phyloP scores from a whole-genome alignment of 208 protist genomes.

The Trypanosoma avium region DNA sequence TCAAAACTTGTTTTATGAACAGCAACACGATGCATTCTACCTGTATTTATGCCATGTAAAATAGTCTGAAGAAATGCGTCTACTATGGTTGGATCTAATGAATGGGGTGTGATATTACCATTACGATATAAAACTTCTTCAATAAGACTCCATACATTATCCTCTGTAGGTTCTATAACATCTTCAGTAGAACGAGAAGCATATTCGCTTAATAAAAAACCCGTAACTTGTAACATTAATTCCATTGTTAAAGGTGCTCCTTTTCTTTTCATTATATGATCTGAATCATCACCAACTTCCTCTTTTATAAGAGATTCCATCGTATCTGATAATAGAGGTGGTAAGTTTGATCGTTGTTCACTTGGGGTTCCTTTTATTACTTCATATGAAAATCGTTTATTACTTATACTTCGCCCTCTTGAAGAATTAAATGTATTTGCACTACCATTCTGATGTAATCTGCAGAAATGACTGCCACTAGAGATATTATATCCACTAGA shows the following conservation, averaged over 20 bases:
- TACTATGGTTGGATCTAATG: conserved; percentile 12
- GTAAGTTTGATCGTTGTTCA: too few relatives aligned
- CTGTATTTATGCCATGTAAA: conserved; percentile 13
- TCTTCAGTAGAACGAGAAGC: not conserved
- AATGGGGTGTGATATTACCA: not conserved
- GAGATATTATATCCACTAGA: not conserved
- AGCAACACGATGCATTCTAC: not conserved
- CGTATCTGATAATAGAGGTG: too few relatives aligned
- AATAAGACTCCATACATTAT: conserved; percentile 23
- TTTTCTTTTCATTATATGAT: too few relatives aligned
- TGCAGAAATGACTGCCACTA: too few relatives aligned
- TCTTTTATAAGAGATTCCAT: too few relatives aligned
- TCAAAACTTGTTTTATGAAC: not conserved
- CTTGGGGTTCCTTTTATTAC: too few relatives aligned
- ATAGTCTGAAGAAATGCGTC: conserved; percentile 28
- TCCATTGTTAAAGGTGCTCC: conserved; percentile 16
- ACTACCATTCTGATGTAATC: too few relatives aligned
- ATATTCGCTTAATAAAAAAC: conserved; percentile 25
- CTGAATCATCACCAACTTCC: too few relatives aligned
- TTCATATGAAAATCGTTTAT: too few relatives aligned
- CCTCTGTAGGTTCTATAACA: conserved; percentile 25
- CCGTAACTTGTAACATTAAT: conserved; percentile 24
- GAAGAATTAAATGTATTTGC: too few relatives aligned
- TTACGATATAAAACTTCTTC: conserved; percentile 14
- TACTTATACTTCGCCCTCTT: too few relatives aligned